A percentile compares a stretch with the other conserved stretches of the same genome.
phyloP scores from a whole-genome alignment of 1,284 basidiomycete genomes.

The Ustilago xerochloae region DNA sequence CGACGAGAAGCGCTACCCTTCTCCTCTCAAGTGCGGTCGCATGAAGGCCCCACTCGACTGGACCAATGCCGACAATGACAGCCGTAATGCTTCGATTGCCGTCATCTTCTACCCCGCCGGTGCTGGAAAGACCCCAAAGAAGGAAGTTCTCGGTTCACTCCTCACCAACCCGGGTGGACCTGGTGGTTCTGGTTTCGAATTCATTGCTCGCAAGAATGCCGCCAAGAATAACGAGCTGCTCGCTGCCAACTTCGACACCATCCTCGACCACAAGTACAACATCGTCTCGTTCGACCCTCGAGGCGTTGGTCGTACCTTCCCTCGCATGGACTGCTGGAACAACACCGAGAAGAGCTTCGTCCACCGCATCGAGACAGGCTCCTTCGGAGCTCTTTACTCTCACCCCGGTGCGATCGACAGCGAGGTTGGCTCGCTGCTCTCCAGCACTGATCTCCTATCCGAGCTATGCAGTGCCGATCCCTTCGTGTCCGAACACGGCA shows the following conservation, averaged over 20 bases:
- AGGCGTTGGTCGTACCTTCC: slow-evolving; percentile 44
- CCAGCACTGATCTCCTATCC: slow-evolving; percentile 24
- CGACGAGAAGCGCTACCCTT: slow-evolving; percentile 33
- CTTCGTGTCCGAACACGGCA: slow-evolving; percentile 17
- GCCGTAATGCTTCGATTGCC: slow-evolving; percentile 47
- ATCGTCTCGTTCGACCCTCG: slow-evolving; percentile 54
- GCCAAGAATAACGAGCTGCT: slow-evolving; percentile 30
- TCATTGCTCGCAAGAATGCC: slow-evolving; percentile 30
- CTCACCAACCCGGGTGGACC: slow-evolving; percentile 57
- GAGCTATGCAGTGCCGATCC: slow-evolving; percentile 34
- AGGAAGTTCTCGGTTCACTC: slow-evolving; percentile 45
- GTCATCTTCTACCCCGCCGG: slow-evolving; percentile 55
- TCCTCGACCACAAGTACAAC: slow-evolving; percentile 50
- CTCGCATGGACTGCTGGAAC: slow-evolving; percentile 51
- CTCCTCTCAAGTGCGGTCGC: slow-evolving; percentile 48
- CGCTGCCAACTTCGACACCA: slow-evolving; percentile 35
- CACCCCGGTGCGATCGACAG: slow-evolving; percentile 33
- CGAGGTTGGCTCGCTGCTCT: slow-evolving; percentile 29
- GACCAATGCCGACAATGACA: slow-evolving; percentile 41
- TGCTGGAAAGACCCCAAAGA: slow-evolving; percentile 38
- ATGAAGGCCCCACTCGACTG: slow-evolving; percentile 55
- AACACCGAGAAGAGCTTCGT: slow-evolving; percentile 34
- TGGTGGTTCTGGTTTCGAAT: slow-evolving; percentile 47
- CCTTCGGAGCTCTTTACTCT: slow-evolving; percentile 35
- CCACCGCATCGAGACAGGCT: slow-evolving; percentile 25